These are phyloP conservation scores for Ramaria rubella DNA, from an alignment of 768 basidiomycete species.

Conservation along the genomic window DNA sequence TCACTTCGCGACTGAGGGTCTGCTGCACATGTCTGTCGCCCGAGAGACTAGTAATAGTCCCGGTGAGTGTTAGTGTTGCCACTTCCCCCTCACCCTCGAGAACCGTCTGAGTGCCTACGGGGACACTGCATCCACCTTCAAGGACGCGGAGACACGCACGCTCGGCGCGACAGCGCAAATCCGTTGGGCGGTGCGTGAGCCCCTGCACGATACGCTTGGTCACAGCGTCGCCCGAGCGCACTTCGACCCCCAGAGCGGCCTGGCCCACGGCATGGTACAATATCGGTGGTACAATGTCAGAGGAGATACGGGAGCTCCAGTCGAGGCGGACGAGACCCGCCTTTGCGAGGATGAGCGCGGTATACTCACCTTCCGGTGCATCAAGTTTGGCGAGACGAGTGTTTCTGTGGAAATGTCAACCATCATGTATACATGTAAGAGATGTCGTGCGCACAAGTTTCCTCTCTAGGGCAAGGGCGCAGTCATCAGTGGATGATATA, in stretches of 20 bases:
- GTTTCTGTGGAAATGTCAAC: constrained; percentile 45
- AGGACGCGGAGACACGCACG: constrained; percentile 81
- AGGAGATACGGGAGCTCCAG: constrained; percentile 65
- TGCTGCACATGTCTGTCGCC: constrained; percentile 69
- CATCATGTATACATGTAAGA: not conserved
- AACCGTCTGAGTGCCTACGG: constrained; percentile 71
- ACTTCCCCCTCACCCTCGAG: constrained; percentile 26
- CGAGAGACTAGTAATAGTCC: constrained; percentile 78
- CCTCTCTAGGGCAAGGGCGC: constrained; percentile 51
- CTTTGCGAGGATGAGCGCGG: constrained; percentile 88
- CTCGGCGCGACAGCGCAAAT: constrained; percentile 76
- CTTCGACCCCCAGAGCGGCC: constrained; percentile 85
- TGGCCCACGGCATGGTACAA: constrained; percentile 90
- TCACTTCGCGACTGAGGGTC: constrained; percentile 47
- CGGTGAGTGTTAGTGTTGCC: constrained; percentile 52
- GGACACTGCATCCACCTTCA: constrained; percentile 97
- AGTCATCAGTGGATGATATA: not conserved
- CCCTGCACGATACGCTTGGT: constrained; percentile 56
- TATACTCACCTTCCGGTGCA: constrained; percentile 67
- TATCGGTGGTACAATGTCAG: constrained; percentile 65
- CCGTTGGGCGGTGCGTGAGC: constrained; percentile 70
- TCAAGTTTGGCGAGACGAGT: constrained; percentile 92
- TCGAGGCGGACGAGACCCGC: constrained; percentile 84
- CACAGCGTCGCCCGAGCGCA: constrained; percentile 58
- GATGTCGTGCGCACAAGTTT: constrained; percentile 60